Evolutionary conservation across 768 basidiomycete species (phyloP), one percentile per base, ranked within the genome.

Genomic region (Lactifluus echinatus): DNA sequence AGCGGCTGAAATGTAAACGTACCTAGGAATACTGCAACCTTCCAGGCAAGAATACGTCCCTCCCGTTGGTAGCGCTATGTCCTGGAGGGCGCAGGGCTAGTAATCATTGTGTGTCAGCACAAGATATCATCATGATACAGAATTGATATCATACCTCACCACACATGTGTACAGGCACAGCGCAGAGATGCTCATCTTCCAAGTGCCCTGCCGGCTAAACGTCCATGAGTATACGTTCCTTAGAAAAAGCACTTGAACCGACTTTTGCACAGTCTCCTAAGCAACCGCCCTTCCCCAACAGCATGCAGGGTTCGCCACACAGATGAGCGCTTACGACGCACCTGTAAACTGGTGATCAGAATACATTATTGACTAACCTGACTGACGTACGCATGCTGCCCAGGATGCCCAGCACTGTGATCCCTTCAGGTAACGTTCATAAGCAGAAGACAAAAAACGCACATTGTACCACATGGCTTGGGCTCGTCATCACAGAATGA

Each of bases 331-430:
- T 75, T 1, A 76, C 72, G 31, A 74, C 67, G 58, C 83, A 85
- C 52, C 83, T 85, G 21, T 34, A 31, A 4, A 4, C 15, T 11
- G 48, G 29, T 57, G 23, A 57, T 50, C 17, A 45, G 19, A 17
- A 4, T 11, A 11, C 2, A 46, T n/a, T 10, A 19, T 24, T 14
- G 10, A 4, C 2, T 2, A 11, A 4, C 15, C 8, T 12, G 21
- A 8, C 10, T 33, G 21, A 52, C 76, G 50, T 65, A 82, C 83
- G 81, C 73, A 60, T 84, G 82, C 8, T 69, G 71, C 15, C 79
- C 80, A 23, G 74, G 66, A 57, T 84, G 82, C 0, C 83, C 83
- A 29, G 81, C 82, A n/a, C 81, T 83, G 55, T 24, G 5, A 2
- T 21, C 2, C 2, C 28, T n/a, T 33, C 2, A 48, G 55, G 28